These are phyloP conservation scores for Phytophthora colocasiae DNA, from an alignment of 352 stramenopile species.

Conservation along the genomic window DNA sequence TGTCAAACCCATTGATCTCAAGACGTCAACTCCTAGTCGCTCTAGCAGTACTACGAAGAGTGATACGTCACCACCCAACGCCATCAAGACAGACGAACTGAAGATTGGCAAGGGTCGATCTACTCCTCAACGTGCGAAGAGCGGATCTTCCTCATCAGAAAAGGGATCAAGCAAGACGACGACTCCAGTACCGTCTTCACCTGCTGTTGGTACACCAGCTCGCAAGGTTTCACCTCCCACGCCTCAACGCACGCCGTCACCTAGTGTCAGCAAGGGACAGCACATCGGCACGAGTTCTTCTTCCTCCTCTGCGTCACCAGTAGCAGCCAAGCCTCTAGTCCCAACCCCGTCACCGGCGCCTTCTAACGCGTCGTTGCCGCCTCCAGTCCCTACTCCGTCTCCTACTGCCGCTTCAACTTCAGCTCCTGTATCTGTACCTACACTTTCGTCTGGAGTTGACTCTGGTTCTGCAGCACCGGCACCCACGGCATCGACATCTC, in stretches of 20 bases:
- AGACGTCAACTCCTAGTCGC: slow-evolving; percentile 70
- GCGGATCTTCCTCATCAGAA: slow-evolving; percentile 44
- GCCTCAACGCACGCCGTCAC: slow-evolving; percentile 45
- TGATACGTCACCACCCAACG: slow-evolving; percentile 46
- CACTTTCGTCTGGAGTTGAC: slow-evolving; percentile 21
- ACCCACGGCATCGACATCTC: slow-evolving; percentile 32
- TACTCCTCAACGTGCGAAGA: slow-evolving; percentile 66
- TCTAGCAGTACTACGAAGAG: slow-evolving; percentile 57
- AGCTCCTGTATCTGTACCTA: slow-evolving; percentile 13
- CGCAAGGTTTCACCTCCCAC: slow-evolving; percentile 48
- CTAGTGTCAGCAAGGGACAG: slow-evolving; percentile 37
- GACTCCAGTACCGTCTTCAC: slow-evolving; percentile 38
- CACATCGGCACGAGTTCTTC: slow-evolving; percentile 35
- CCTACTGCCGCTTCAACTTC: slow-evolving; percentile 12
- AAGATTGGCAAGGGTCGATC: slow-evolving; percentile 55
- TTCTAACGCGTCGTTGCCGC: slow-evolving; percentile 39
- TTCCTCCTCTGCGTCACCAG: slow-evolving; percentile 47
- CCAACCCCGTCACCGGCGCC: slow-evolving; percentile 31
- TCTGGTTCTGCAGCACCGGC: slow-evolving; percentile 26
- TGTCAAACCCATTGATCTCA: slow-evolving; percentile 84
- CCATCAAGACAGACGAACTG: slow-evolving; percentile 47
- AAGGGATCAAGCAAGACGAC: slow-evolving; percentile 40
- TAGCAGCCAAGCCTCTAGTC: slow-evolving; percentile 28
- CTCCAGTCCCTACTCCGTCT: slow-evolving; percentile 35
- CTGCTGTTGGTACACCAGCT: slow-evolving; percentile 39